These are phyloP conservation scores for Mediolabrus comicus DNA, from an alignment of 108 stramenopile species.

Conservation along the genomic window DNA sequence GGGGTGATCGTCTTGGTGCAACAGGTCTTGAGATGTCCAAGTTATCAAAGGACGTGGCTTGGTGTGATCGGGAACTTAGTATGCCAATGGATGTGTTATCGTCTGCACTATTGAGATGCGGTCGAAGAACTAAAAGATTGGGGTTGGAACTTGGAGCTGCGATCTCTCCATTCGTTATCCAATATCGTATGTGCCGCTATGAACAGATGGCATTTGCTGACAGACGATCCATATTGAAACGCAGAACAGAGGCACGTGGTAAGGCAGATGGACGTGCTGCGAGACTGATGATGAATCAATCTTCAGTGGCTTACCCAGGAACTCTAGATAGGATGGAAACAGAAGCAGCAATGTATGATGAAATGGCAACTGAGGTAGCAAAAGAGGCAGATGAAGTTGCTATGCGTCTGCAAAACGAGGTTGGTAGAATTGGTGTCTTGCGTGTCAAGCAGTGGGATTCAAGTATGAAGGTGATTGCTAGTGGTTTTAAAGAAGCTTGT, in stretches of 20 bases:
- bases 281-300: slow-evolving; percentile 69
- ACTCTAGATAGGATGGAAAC: slow-evolving; percentile 58
- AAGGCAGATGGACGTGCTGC: slow-evolving; percentile 66
- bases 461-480: slow-evolving; percentile 72
- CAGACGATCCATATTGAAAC: slow-evolving; percentile 60
- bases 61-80: slow-evolving; percentile 46
- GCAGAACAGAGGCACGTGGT: slow-evolving; percentile 55
- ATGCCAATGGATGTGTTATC: slow-evolving; percentile 59
- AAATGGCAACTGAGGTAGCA: slow-evolving; percentile 54
- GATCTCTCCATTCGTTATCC: slow-evolving; percentile 61
- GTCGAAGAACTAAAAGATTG: slow-evolving; percentile 71
- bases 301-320: slow-evolving; percentile 42
- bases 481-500: slow-evolving; percentile 69
- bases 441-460: slow-evolving; percentile 70
- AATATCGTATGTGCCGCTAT: slow-evolving; percentile 77
- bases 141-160: slow-evolving; percentile 76
- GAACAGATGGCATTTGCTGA: slow-evolving; percentile 83
- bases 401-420: slow-evolving; percentile 63
- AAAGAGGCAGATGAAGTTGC: slow-evolving; percentile 80
- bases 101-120: slow-evolving; percentile 60
- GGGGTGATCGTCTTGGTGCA: slow-evolving; percentile 61
- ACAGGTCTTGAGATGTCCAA: slow-evolving; percentile 80
- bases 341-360: slow-evolving; percentile 63
- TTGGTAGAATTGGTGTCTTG: slow-evolving; percentile 62
- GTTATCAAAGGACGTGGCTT: slow-evolving; percentile 58